Percentiles rank a stretch among this genome's conserved stretches.
Conservation (phyloP, 2,329 filamentous ascomycete genomes). For the Aspergillus fumigatus region DNA sequence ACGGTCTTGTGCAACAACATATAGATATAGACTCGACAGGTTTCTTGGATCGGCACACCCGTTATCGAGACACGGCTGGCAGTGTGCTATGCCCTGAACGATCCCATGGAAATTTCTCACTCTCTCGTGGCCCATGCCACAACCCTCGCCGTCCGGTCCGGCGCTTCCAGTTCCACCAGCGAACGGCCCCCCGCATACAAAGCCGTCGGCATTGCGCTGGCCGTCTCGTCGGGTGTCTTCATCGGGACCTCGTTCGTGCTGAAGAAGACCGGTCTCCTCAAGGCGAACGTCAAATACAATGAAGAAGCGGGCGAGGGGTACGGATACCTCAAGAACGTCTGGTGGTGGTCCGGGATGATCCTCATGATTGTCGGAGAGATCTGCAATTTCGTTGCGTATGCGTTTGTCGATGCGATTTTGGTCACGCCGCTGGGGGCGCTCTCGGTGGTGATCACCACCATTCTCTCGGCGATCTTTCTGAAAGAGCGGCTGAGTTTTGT, state of each 20-base stretch:
- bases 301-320: constrained; percentile 95
- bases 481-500: constrained; percentile 95
- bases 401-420: constrained; percentile 92
- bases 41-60: constrained; percentile 8
- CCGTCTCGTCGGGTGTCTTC: constrained; percentile 81
- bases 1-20: no score
- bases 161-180: constrained; percentile 14
- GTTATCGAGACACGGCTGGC: not conserved
- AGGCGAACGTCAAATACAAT: constrained; percentile 92
- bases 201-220: constrained; percentile 77
- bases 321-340: constrained; percentile 90
- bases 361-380: constrained; percentile 96
- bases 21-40: not conserved
- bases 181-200: constrained; percentile 65
- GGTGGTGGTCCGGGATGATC: constrained; percentile 94
- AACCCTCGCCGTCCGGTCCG: constrained; percentile 14
- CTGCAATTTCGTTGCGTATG: constrained; percentile 96
- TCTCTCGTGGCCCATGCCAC: constrained; percentile 23
- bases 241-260: constrained; percentile 94
- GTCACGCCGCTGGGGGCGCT: constrained; percentile 89
- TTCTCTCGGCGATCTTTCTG: constrained; percentile 88
- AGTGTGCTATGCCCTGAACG: constrained; percentile 20
- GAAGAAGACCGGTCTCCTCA: constrained; percentile 88
- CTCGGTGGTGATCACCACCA: constrained; percentile 85
- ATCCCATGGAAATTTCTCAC: constrained; percentile 42